phyloP scores from a whole-genome alignment of 305 asterid species.

The Fraxinus greggii region DNA sequence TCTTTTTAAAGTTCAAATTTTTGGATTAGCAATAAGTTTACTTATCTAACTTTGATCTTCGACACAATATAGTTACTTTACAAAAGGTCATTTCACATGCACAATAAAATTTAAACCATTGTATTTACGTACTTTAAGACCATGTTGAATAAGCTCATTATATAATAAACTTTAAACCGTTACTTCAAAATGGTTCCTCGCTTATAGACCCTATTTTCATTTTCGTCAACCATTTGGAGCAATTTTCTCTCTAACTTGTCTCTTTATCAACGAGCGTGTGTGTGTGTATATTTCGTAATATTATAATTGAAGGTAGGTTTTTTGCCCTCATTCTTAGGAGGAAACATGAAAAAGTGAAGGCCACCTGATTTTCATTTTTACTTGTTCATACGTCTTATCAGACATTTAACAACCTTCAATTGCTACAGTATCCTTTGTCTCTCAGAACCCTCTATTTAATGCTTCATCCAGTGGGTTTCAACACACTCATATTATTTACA shows the following conservation, averaged over 20 bases:
- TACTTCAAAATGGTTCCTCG: too few species aligned
- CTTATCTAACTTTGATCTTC: background rate
- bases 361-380: background rate
- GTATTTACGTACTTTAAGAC: too few species aligned
- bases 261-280: too few species aligned
- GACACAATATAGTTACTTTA: background rate
- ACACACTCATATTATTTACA: background rate
- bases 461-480: background rate
- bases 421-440: conserved; percentile 3
- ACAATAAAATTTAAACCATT: too few species aligned
- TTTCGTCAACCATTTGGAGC: too few species aligned
- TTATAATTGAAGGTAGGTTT: background rate
- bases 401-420: background rate
- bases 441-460: background rate
- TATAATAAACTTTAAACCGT: too few species aligned
- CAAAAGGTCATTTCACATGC: background rate
- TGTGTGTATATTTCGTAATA: background rate
- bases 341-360: background rate
- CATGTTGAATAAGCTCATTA: too few species aligned
- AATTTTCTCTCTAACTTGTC: too few species aligned
- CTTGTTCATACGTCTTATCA: conserved; percentile 8
- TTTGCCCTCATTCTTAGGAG: background rate
- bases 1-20: too few species aligned
- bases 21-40: too few species aligned
- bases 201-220: too few species aligned